Base-by-base conservation (phyloP, 305 asterid species). In the Fraxinus angustifolia region DNA sequence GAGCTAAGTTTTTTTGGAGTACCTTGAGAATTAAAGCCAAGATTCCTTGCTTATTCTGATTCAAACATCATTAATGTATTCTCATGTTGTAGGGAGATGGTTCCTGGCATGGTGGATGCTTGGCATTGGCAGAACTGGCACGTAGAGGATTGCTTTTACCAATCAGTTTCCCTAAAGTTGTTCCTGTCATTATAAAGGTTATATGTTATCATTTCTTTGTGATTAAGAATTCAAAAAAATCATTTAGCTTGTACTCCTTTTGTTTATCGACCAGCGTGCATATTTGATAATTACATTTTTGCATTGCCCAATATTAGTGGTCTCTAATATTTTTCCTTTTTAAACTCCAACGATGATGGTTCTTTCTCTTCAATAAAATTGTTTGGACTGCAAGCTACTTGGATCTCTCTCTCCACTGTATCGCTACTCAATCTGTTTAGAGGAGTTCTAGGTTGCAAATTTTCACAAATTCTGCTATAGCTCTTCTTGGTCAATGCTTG, bases 51-150 rank as follows among this genome's bases (percentile, higher is more conserved):
- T 72, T 80, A 23, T 62, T 81, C 72, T 84, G 17, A 50, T 58
- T 56, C 75, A 79, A 70, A 78, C 35, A 33, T 78, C 80, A 79
- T 38, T 86, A 56, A 31, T 75, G 50, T 79, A 77, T 85, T 82
- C 83, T 82, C 21, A 53, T 84, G 60, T 79, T 30, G 75, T 83
- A 96, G 99, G 99, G 99, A 12, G 99, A 96, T 90, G 99, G 98
- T 74, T 96, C 99, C 68, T 96, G 99, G 99, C 99, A 96, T 75
- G 99, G 99, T 85, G 99, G 99, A 70, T 96, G 98, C 90, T 93
- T 96, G 89, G 98, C 99, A 75, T 86, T 94, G 88, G 99, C 98
- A 82, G 99, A 96, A 88, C 88, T 96, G 89, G 97, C 98, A 78
- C 98, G 98, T 75, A 88, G 99, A 90, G 99, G 98, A 82, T 88